Evolutionary conservation across 2,329 filamentous ascomycete genomes (phyloP), one percentile per base, ranked within the genome.

Genomic region (Ascosphaera apis): DNA sequence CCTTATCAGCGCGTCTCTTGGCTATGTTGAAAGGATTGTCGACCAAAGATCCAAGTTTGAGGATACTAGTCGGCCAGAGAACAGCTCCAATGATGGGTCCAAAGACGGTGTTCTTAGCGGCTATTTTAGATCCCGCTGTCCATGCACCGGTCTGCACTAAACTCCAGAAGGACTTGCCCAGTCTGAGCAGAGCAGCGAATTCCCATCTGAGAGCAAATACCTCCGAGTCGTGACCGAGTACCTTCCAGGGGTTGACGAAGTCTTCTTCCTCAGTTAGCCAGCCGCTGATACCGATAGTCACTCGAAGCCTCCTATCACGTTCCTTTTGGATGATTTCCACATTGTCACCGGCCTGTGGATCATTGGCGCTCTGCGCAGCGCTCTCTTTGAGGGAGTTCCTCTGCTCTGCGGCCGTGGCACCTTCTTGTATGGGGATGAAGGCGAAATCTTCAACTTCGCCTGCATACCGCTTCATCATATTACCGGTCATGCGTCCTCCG

Each of bases 401-500:
- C 21, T 11, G 21, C 21, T 25, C 21, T 5, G 21, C 21, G 21
- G 21, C 21, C 5, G 11, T 25, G 6, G 21, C 21, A 25, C 21
- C 21, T 25, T 25, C 21, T 36, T 72, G 69, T 12, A 91, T 61
- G 0, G 82, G 79, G 8, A 92, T 56, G 46, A 95, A 80, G 0
- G 72, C 81, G 53, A 93, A 91, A 48, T 95, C 84, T 46, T 81
- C 72, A 12, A 95, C 75, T 43, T 92, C 82, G 44, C 72, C 73
- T 8, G 77, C 69, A 51, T 91, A 91, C n/a, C 75, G 65, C 43
- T 92, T 81, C 65, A 93, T 78, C 64, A 84, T 81, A 51, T 83
- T 76, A 36, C 74, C 72, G 0, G 78, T 79, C 65, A 91, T 84
- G 25, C 75, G 70, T 1, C 76, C 73, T 31, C 79, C 79, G 49